A percentile compares a stretch with the other conserved stretches of the same genome.
Evolutionary conservation across 2,329 filamentous ascomycete genomes (phyloP).

Genomic region (Ambrosiella cleistominuta): DNA sequence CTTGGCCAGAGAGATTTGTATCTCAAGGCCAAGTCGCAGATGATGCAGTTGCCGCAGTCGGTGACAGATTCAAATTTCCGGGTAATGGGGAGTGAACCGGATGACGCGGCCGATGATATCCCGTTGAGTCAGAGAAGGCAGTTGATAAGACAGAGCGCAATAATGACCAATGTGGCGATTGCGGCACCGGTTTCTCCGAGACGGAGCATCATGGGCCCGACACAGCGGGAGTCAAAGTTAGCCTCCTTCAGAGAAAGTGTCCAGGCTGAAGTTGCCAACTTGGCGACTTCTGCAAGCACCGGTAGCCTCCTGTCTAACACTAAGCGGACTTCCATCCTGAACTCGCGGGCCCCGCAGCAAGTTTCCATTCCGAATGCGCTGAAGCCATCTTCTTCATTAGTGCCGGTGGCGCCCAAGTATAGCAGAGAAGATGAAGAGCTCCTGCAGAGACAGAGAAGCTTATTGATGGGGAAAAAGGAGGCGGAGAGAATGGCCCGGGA

Average conservation of each 20-base stretch:
- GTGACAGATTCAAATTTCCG: not conserved
- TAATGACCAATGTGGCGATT: slow-evolving; percentile 21
- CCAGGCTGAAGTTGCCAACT: slow-evolving; percentile 34
- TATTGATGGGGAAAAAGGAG: slow-evolving; percentile 44
- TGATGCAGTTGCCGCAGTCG: slow-evolving; percentile 16
- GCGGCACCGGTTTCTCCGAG: slow-evolving; percentile 38
- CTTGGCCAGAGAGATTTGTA: slow-evolving; percentile 38
- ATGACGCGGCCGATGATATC: slow-evolving; percentile 38
- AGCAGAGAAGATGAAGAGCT: slow-evolving; percentile 26
- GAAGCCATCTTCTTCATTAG: slow-evolving; percentile 7
- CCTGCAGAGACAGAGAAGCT: slow-evolving; percentile 33
- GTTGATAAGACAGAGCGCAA: slow-evolving; percentile 38
- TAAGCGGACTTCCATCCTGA: not conserved
- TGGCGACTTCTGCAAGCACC: slow-evolving; percentile 17
- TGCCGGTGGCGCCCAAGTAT: not conserved
- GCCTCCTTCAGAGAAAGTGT: slow-evolving; percentile 51
- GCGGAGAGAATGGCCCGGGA: slow-evolving; percentile 43
- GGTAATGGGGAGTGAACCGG: not conserved
- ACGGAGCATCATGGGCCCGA: slow-evolving; percentile 25
- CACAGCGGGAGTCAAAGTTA: slow-evolving; percentile 39
- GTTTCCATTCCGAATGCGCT: not conserved
- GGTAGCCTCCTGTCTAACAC: not conserved
- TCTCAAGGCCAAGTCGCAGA: slow-evolving; percentile 33
- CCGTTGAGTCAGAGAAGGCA: slow-evolving; percentile 51
- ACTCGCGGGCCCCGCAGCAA: not conserved